Base-by-base conservation (phyloP, 768 basidiomycete genomes). In the Cytidiella melzeri region DNA sequence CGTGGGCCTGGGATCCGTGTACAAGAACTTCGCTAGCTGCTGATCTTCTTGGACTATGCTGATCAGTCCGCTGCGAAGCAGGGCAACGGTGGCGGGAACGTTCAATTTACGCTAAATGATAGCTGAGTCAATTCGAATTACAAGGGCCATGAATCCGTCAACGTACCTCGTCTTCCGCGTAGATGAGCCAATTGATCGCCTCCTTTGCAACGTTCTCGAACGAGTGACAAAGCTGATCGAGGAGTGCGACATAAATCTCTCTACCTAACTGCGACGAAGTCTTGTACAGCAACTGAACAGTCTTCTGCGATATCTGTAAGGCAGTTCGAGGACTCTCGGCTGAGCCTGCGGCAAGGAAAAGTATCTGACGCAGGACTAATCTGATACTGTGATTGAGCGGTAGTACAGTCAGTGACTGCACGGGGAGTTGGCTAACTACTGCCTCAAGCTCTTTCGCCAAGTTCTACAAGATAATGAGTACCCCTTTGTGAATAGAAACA, bases 181-280 rank as follows among this genome's bases (percentile, higher is more conserved):
- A 96, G 40, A 97, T 70, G 42, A 99, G 72, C 96, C 96, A 99
- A 1, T 88, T 89, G 43, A 93, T 87, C 5, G 95, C 96, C 68
- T 99, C 96, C 66, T 93, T 93, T 15, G 87, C 90, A 40, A 97
- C 95, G 55, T 95, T 91, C 57, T 90, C 84, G 54, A 92, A 94
- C 13, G 83, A 72, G 53, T 84, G 82, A 64, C 96, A 98, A 37
- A 99, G 71, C 54, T 92, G 86, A 51, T 93, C 87, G 12, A 99
- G 71, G 40, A 99, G 72, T 39, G 84, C 80, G 34, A 92, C 93
- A 64, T 92, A 99, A 9, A 96, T 86, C 64, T 99, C 94, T 46
- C 95, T 80, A 0, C 89, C 92, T 48, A 99, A 75, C 56, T 88
- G 83, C 2, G 81, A 81, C 3, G 79, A 75, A 1, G 89, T 89